Base-by-base conservation (phyloP, 768 basidiomycete species). In the Leccinum disarticulatum region DNA sequence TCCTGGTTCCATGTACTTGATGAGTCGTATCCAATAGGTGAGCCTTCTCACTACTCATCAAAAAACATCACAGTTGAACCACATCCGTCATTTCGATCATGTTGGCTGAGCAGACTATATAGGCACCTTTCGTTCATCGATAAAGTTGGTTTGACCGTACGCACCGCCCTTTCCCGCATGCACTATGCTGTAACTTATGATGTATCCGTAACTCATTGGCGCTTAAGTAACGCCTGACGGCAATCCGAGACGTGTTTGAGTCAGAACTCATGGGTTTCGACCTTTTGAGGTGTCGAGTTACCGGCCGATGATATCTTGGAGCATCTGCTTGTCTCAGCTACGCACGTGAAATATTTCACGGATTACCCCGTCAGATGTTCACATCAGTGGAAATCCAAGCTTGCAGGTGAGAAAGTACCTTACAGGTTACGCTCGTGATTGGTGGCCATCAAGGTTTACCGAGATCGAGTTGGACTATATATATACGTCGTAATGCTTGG, bases 91-190 rank as follows among this genome's bases (percentile, higher is more conserved):
- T 55, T 61, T 64, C 56, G 57, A 56, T 50, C 61, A 54, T 47
- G 54, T 57, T 52, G 14, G 43, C 58, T 47, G 51, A 52, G 47
- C n/a, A 43, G n/a, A 17, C 56, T 49, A 53, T 47, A 55, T 22
- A 22, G 41, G 51, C 46, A 49, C 30, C 28, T 49, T 33, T 33
- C 43, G 15, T 46, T 58, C 50, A 70, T 71, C 69, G 67, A 71
- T 70, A 31, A 55, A 54, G 52, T 48, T 48, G 36, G 55, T 58
- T 59, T 46, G 51, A 53, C 27, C 22, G 30, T 60, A 30, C 30
- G 46, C 54, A 52, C 53, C n/a, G 9, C 25, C 31, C 38, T 67
- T 54, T 51, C 35, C 47, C 48, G 30, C 51, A 22, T 22, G 22
- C 22, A 22, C 22, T 22, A 22, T 22, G 22, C 22, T 22, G 22